phyloP scores from a whole-genome alignment of 169 alveolate species.

The Miamiensis avidus region DNA sequence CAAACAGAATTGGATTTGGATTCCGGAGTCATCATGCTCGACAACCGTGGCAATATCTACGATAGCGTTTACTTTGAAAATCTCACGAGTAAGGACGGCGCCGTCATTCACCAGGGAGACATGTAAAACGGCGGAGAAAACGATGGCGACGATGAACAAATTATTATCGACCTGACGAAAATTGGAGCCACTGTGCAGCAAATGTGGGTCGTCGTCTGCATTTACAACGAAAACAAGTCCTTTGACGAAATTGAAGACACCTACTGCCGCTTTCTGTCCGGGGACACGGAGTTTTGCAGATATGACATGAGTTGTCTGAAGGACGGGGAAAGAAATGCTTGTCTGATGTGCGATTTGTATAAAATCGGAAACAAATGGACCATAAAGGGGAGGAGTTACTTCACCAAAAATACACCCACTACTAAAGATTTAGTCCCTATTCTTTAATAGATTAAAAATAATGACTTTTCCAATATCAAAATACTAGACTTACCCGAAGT shows the following conservation, averaged over 20 bases:
- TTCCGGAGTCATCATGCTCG: neutral
- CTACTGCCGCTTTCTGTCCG: neutral
- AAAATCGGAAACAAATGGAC: neutral
- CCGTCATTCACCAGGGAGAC: neutral
- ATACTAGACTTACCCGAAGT: too few relatives aligned
- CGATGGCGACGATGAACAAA: neutral
- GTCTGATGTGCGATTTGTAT: neutral
- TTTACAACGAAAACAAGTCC: neutral
- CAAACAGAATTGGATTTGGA: neutral
- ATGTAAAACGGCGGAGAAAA: neutral
- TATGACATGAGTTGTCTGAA: neutral
- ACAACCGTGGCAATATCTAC: neutral
- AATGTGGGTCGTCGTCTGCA: neutral
- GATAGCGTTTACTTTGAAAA: neutral
- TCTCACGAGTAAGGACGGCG: neutral
- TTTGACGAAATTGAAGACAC: neutral
- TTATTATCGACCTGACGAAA: neutral
- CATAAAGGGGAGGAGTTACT: neutral
- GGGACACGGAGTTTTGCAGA: neutral
- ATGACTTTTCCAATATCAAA: neutral
- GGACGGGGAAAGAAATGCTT: neutral
- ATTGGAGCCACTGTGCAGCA: neutral
- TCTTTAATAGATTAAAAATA: too few relatives aligned
- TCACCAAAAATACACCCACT: neutral
- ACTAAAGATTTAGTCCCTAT: neutral